Percentiles rank a stretch among this genome's conserved stretches.
phyloP scores from a whole-genome alignment of 768 basidiomycete genomes.

The Lyophyllum semitale region DNA sequence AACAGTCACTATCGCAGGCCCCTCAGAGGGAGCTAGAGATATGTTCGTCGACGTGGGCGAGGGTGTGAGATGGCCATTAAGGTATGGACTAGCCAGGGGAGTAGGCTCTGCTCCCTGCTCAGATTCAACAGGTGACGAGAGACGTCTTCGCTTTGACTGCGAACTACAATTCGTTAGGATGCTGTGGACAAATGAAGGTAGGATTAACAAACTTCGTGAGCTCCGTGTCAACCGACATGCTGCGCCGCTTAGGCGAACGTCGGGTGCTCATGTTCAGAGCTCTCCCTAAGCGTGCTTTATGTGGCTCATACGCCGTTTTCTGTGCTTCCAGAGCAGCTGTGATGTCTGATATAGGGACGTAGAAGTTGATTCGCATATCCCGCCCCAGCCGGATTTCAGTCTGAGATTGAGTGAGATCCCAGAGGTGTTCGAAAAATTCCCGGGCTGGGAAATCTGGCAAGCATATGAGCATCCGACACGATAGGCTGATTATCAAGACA shows the following conservation, averaged over 20 bases:
- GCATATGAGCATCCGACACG: neutral
- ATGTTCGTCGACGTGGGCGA: conserved; percentile 48
- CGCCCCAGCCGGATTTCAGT: conserved; percentile 16
- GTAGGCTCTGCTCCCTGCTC: conserved; percentile 32
- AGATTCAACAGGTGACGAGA: conserved; percentile 33
- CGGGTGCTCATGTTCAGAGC: conserved; percentile 41
- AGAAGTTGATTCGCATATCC: conserved; percentile 19
- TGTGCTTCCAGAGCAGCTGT: conserved; percentile 32
- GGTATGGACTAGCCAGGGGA: conserved; percentile 32
- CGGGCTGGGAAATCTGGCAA: conserved; percentile 45
- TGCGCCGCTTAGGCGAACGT: conserved; percentile 48
- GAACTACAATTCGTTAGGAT: conserved; percentile 18
- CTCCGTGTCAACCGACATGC: conserved; percentile 41
- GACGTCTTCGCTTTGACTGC: conserved; percentile 44
- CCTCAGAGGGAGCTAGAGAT: conserved; percentile 36
- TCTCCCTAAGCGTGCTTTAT: conserved; percentile 39
- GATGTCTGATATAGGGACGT: conserved; percentile 32
- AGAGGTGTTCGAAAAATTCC: conserved; percentile 51
- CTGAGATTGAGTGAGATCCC: conserved; percentile 39
- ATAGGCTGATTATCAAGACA: neutral
- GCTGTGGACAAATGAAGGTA: neutral
- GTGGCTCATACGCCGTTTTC: conserved; percentile 28
- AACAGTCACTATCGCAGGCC: conserved; percentile 45
- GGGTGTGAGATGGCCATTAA: conserved; percentile 40
- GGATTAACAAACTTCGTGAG: conserved; percentile 36